A percentile compares a stretch with the other conserved stretches of the same genome.
phyloP scores from a whole-genome alignment of 2,329 filamentous ascomycete species.

The Chrysosporium keratinophilum region DNA sequence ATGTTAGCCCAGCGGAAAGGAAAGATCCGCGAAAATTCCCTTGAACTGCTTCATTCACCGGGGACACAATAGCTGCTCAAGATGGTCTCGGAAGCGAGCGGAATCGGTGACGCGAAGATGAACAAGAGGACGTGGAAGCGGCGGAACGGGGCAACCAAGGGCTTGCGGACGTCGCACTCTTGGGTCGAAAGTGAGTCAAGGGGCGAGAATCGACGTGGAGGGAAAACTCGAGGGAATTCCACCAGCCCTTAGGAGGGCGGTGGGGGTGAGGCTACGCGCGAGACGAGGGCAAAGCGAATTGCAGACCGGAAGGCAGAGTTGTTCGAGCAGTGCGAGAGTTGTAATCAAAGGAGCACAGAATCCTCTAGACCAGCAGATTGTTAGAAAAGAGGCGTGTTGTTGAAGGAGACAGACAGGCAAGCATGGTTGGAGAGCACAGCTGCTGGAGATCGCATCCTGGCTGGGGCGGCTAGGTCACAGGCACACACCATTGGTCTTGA shows the following conservation, averaged over 20 bases:
- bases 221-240: background rate
- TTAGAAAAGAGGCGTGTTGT: background rate
- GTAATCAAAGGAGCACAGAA: background rate
- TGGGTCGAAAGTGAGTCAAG: background rate
- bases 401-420: background rate
- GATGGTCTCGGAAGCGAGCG: background rate
- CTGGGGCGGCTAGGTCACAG: conserved; percentile 12
- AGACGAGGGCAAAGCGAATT: background rate
- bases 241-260: conserved; percentile 8
- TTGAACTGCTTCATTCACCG: conserved; percentile 10
- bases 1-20: conserved; percentile 22
- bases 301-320: background rate
- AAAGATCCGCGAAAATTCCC: conserved; percentile 8
- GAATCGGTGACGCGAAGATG: background rate
- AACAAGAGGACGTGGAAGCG: background rate
- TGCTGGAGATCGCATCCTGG: conserved; percentile 9
- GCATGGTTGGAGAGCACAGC: conserved; percentile 7
- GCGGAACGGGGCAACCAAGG: background rate
- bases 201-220: background rate
- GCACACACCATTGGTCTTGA: conserved; percentile 5
- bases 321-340: background rate
- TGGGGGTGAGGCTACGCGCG: conserved; percentile 11
- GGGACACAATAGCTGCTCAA: background rate
- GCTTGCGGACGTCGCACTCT: background rate
- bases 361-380: background rate